phyloP scores from a whole-genome alignment of 192 early-diverging fungal species.

The Coemansia sp. region DNA sequence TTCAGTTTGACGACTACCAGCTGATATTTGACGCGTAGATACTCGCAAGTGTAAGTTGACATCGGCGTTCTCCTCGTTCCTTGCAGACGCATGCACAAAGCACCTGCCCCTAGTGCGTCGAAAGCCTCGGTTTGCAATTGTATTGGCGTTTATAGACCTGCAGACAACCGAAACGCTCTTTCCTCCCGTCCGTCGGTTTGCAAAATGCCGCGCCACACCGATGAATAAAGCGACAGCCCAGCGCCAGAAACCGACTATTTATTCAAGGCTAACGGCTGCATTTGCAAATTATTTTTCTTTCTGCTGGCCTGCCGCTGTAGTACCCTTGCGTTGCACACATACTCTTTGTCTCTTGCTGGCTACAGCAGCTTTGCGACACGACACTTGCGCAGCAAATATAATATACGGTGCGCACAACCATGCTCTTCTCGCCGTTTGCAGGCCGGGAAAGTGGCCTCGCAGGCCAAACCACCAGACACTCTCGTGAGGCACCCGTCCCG shows the following conservation, averaged over 20 bases:
- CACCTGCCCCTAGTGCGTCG: not conserved
- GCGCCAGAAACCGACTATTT: not conserved
- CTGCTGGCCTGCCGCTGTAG: not conserved
- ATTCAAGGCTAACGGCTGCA: not conserved
- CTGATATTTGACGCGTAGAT: not conserved
- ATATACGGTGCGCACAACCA: not conserved
- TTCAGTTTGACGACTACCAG: not conserved
- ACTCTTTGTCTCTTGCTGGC: not conserved
- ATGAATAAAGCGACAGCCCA: not conserved
- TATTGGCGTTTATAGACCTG: not conserved
- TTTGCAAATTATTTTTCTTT: not conserved
- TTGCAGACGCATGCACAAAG: not conserved
- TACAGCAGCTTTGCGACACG: not conserved
- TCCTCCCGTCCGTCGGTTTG: too few relatives aligned
- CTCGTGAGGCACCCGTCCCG: not conserved
- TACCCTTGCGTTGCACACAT: not conserved
- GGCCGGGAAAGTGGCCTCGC: not conserved
- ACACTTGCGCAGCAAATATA: not conserved
- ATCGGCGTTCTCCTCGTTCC: not conserved
- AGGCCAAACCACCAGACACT: not conserved
- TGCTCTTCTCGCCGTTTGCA: slow-evolving; percentile 8
- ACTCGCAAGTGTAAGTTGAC: not conserved
- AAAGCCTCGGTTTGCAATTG: not conserved
- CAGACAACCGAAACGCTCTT: not conserved
- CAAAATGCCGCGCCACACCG: not conserved